Base-by-base conservation (phyloP, 768 basidiomycete genomes). In the Megacollybia marginata region DNA sequence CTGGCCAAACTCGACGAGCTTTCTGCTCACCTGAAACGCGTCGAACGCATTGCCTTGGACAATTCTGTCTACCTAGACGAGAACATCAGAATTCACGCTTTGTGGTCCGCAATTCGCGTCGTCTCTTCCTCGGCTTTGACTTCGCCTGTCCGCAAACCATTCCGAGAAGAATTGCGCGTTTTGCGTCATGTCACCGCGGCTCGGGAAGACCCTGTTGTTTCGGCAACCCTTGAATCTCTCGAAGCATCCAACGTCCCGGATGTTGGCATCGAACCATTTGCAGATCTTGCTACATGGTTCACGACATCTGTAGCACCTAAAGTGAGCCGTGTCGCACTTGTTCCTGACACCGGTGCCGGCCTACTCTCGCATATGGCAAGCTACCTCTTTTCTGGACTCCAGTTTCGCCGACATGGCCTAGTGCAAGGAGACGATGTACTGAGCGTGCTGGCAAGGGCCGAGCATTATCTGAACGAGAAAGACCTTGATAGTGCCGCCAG, bases 1-100 rank as follows among this genome's bases (percentile, higher is more conserved):
- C 78, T 99, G 9, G 88, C 92, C 42, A 96, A 93, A 66, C 82
- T 99, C 33, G 92, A 95, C 60, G 89, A 94, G 63, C 84, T 99
- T 44, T 85, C 92, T 9, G 81, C 88, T 5, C 85, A 87, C 44
- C 70, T 98, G 56, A 94, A 96, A 65, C 85, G 89, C 54, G 81
- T 99, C 31, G 92, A 96, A 65, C 82, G 88, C 51, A 75, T 96
- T 52, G 86, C 93, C 0, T 76, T 95, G 31, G 93, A 95, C 68
- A 98, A 97, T 68, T 88, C 88, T 3, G 69, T 74, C 15, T 88
- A 90, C 57, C 83, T 98, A 48, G 92, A 95, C 61, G 93, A 96
- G 66, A 97, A 95, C 65, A 80, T 94, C 51, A 86, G 90, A 50
- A 69, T 92, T 4, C 92, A 98, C 63, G 81, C 88, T 10, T 78